phyloP scores from a whole-genome alignment of 345 rosid genomes.

The Linum trigynum region DNA sequence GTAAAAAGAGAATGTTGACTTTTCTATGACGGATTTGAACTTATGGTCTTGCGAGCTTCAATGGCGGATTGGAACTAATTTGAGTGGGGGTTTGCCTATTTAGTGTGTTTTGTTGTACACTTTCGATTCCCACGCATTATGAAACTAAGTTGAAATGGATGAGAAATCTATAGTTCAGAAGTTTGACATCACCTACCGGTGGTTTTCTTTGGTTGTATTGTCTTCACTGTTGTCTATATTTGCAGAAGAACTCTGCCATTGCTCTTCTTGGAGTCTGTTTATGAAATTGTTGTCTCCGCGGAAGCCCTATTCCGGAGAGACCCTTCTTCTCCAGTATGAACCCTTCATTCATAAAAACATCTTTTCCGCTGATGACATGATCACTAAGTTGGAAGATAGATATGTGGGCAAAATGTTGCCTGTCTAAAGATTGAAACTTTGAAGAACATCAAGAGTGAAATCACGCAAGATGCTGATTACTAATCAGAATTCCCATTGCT shows the following conservation, averaged over 20 bases:
- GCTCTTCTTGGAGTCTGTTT: not conserved
- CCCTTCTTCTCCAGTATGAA: not conserved
- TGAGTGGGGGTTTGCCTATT: not conserved
- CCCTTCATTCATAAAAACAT: not conserved
- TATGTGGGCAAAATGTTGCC: not conserved
- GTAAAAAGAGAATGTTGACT: not conserved
- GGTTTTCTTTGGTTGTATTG: not conserved
- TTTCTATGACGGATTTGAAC: not conserved
- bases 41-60: not conserved
- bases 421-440: not conserved
- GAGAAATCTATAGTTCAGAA: not conserved
- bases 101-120: not conserved
- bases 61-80: not conserved
- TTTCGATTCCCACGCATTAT: not conserved
- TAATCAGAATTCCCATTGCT: not conserved
- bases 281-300: not conserved
- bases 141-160: not conserved
- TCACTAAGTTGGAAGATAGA: not conserved
- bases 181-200: not conserved
- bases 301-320: not conserved
- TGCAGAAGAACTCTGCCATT: not conserved
- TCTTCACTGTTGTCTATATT: not conserved
- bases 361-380: not conserved
- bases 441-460: not conserved
- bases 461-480: not conserved